phyloP scores from a whole-genome alignment of 2,329 filamentous ascomycete species.

The Fusarium sp. region DNA sequence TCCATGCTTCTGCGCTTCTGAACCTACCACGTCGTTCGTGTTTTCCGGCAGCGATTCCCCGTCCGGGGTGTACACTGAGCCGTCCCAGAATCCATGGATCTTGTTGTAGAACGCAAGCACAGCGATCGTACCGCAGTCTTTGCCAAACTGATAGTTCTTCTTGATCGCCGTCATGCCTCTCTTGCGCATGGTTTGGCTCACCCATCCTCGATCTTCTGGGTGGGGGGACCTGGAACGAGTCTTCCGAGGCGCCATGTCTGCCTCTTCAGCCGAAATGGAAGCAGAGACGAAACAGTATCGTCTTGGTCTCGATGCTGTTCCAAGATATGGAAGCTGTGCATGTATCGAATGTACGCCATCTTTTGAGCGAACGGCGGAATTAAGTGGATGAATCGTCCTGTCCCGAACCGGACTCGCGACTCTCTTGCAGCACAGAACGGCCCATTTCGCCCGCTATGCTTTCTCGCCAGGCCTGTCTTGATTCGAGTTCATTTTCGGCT shows the following conservation, averaged over 20 bases:
- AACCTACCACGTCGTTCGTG: neutral
- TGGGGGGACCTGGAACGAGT: neutral
- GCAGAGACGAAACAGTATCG: neutral
- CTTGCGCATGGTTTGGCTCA: neutral
- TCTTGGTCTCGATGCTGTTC: too few species aligned
- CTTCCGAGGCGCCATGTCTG: neutral
- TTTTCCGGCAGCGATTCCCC: neutral
- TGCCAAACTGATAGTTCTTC: neutral
- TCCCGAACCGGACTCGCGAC: neutral
- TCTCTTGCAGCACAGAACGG: neutral
- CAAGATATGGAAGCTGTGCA: too few species aligned
- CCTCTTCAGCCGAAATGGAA: neutral
- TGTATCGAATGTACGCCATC: too few species aligned
- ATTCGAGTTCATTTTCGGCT: neutral
- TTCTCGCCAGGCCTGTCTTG: neutral
- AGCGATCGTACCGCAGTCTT: neutral
- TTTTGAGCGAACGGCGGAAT: neutral
- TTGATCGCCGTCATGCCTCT: neutral
- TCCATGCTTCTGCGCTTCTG: neutral
- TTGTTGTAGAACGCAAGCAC: neutral
- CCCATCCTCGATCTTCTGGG: neutral
- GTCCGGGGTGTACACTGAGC: neutral
- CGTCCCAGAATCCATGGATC: neutral
- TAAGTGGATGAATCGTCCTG: neutral
- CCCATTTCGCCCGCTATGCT: neutral